Conservation (phyloP, 164 flowering plant genomes). For the Aristolochia contorta region DNA sequence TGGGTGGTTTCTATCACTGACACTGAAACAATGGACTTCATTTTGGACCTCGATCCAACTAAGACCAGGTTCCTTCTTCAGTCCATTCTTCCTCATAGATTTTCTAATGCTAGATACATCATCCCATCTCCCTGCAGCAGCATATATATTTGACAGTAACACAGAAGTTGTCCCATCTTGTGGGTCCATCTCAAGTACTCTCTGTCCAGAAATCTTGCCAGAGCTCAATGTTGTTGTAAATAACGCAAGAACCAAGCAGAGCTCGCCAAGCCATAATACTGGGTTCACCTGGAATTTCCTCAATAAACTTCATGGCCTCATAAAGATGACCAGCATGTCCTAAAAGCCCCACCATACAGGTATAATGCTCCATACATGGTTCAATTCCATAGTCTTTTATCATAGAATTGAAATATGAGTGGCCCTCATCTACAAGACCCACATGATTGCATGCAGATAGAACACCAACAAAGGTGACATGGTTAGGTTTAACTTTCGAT, state of each 20-base stretch:
- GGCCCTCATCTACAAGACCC: slow-evolving; percentile 53
- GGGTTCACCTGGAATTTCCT: slow-evolving; percentile 60
- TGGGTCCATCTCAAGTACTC: slow-evolving; percentile 72
- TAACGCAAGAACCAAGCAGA: slow-evolving; percentile 72
- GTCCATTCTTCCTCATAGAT: slow-evolving; percentile 62
- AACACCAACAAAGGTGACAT: slow-evolving; percentile 69
- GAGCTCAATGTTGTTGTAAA: slow-evolving; percentile 63
- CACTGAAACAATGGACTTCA: slow-evolving; percentile 53
- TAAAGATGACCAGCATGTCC: slow-evolving; percentile 62
- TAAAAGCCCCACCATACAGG: slow-evolving; percentile 82
- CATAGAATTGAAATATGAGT: slow-evolving; percentile 59
- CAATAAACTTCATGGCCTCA: slow-evolving; percentile 57
- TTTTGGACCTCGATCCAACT: slow-evolving; percentile 86
- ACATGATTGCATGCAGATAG: slow-evolving; percentile 80
- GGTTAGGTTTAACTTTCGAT: slow-evolving; percentile 39
- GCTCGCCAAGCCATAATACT: slow-evolving; percentile 90
- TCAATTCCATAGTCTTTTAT: slow-evolving; percentile 40
- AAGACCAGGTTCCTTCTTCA: slow-evolving; percentile 81
- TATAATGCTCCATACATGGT: slow-evolving; percentile 82
- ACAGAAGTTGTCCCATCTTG: slow-evolving; percentile 68
- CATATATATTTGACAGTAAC: slow-evolving; percentile 73
- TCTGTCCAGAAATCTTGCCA: slow-evolving; percentile 51
- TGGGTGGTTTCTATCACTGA: slow-evolving; percentile 69
- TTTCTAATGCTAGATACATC: slow-evolving; percentile 56
- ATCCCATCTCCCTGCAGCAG: slow-evolving; percentile 61